Conservation (phyloP, 164 flowering plant species). For the Dillenia turbinata region DNA sequence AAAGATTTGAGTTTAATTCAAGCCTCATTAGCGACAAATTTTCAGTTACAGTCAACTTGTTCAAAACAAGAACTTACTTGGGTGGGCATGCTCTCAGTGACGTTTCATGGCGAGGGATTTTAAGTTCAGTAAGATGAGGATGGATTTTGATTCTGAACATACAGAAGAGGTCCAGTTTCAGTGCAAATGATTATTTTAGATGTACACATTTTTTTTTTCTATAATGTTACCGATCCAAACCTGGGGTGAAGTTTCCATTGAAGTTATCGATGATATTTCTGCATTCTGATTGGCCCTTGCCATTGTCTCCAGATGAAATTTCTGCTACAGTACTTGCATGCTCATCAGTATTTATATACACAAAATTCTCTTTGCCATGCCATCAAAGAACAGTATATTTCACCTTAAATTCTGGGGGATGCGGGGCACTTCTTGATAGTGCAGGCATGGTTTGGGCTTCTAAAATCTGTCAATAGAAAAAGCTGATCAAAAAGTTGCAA, state of each 20-base stretch:
- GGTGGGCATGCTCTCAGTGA: constrained; percentile 78
- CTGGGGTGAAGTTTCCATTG: constrained; percentile 55
- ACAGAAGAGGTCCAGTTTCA: not conserved
- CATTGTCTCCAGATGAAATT: constrained; percentile 85
- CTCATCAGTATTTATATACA: too few species aligned
- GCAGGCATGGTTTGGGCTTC: constrained; percentile 69
- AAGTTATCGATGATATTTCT: constrained; percentile 59
- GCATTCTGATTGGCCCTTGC: constrained; percentile 70
- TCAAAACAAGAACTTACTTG: constrained; percentile 16
- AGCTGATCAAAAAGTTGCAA: not conserved
- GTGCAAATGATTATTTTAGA: too few species aligned
- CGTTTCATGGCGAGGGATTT: constrained; percentile 75
- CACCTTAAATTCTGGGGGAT: constrained; percentile 82
- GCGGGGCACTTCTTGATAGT: constrained; percentile 70
- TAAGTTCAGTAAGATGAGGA: constrained; percentile 70
- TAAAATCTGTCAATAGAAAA: constrained; percentile 44
- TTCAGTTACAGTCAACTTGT: not conserved
- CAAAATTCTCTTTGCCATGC: not conserved
- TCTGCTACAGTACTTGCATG: constrained; percentile 30
- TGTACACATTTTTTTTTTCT: too few species aligned
- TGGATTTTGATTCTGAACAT: constrained; percentile 21
- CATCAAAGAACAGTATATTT: constrained; percentile 2
- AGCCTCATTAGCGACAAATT: not conserved
- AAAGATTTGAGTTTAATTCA: not conserved
- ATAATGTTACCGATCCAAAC: constrained; percentile 13